Evolutionary conservation across 768 basidiomycete species (phyloP).

Genomic region (Neoboletus subvelutipes): DNA sequence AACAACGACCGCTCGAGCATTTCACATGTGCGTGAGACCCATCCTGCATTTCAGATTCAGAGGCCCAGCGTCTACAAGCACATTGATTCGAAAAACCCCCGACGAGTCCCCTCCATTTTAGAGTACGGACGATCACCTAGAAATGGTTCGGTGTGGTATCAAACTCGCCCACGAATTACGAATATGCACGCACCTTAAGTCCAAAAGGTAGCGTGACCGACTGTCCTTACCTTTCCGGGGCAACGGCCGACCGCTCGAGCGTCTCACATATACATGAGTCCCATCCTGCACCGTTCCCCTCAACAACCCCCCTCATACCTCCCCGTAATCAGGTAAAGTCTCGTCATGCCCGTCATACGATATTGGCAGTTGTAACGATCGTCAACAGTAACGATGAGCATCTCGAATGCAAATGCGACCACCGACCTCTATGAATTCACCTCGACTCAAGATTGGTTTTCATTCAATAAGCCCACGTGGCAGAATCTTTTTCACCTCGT

Average conservation of each 20-base stretch:
- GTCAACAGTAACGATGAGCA: constrained; percentile 16
- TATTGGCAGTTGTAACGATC: neutral
- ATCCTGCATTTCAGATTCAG: neutral
- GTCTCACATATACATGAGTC: constrained; percentile 21
- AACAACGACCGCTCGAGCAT: neutral
- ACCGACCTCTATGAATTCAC: constrained; percentile 42
- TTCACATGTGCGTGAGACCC: constrained; percentile 20
- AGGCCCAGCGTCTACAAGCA: neutral
- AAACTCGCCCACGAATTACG: neutral
- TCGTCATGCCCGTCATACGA: neutral
- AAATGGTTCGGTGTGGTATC: neutral
- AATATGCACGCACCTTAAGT: neutral
- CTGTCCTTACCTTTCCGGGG: constrained; percentile 1
- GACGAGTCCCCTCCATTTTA: neutral
- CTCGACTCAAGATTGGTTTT: constrained; percentile 57
- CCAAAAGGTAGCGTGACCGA: constrained; percentile 7
- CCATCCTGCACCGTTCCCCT: neutral
- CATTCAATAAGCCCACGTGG: constrained; percentile 45
- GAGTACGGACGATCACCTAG: constrained; percentile 1
- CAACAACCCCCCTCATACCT: neutral
- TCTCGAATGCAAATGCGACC: constrained; percentile 1
- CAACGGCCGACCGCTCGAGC: neutral
- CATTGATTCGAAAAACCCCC: neutral
- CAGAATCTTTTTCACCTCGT: constrained; percentile 40
- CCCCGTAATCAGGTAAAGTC: constrained; percentile 1